A percentile compares a stretch with the other conserved stretches of the same genome.
Evolutionary conservation across 2,329 filamentous ascomycete genomes (phyloP).

Genomic region (Myriosclerotinia curreyana): DNA sequence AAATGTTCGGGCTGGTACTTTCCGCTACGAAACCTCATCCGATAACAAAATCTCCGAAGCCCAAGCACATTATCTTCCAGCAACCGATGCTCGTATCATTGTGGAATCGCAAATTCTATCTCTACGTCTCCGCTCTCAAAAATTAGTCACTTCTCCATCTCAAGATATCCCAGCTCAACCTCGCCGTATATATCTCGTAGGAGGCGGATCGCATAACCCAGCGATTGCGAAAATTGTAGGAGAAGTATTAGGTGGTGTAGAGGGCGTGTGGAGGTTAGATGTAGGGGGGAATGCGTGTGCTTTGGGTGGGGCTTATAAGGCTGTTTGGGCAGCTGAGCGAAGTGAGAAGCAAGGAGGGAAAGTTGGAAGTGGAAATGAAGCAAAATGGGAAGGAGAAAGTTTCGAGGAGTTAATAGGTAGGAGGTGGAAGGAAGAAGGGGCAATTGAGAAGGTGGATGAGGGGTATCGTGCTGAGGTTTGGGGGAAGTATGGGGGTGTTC

Average conservation of each 20-base stretch:
- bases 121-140: slow-evolving; percentile 78
- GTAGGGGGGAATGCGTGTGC: slow-evolving; percentile 95
- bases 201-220: slow-evolving; percentile 84
- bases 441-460: slow-evolving; percentile 76
- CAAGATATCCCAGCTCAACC: slow-evolving; percentile 72
- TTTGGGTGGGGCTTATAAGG: slow-evolving; percentile 91
- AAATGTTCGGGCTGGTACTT: slow-evolving; percentile 80
- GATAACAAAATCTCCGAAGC: slow-evolving; percentile 50
- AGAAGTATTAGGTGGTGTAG: slow-evolving; percentile 81
- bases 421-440: slow-evolving; percentile 81
- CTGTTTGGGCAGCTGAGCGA: slow-evolving; percentile 84
- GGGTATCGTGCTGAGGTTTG: slow-evolving; percentile 76
- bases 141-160: slow-evolving; percentile 61
- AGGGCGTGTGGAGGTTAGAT: slow-evolving; percentile 90
- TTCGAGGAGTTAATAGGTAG: slow-evolving; percentile 85
- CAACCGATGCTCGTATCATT: slow-evolving; percentile 78
- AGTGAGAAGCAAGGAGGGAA: slow-evolving; percentile 28
- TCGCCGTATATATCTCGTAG: slow-evolving; percentile 87
- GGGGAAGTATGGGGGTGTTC: slow-evolving; percentile 71
- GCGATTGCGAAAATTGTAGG: slow-evolving; percentile 84
- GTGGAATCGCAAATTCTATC: slow-evolving; percentile 94
- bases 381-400: slow-evolving; percentile 53
- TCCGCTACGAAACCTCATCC: slow-evolving; percentile 67
- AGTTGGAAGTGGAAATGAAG: neutral
- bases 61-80: slow-evolving; percentile 50